A percentile compares a stretch with the other conserved stretches of the same genome.
These are phyloP conservation scores for Pholiota conissans DNA, from an alignment of 768 basidiomycete genomes.

Conservation along the genomic window DNA sequence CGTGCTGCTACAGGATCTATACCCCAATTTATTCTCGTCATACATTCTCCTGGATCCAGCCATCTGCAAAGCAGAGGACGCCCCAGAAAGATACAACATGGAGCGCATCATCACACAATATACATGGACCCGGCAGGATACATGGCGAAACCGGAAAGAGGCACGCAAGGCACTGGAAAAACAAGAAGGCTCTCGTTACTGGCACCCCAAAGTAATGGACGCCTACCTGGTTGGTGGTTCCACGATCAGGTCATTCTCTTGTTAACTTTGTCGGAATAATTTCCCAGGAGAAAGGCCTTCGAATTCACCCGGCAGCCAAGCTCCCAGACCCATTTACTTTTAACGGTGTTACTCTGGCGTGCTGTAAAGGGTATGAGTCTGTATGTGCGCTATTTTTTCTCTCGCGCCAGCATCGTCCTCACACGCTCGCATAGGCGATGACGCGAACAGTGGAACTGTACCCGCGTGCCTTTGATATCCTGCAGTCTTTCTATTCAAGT, in stretches of 20 bases:
- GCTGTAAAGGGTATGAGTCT: conserved; percentile 3
- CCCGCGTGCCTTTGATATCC: neutral
- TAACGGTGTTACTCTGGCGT: conserved; percentile 8
- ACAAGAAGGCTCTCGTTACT: conserved; percentile 8
- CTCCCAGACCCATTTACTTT: conserved; percentile 9
- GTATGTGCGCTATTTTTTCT: neutral
- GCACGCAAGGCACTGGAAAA: conserved; percentile 1
- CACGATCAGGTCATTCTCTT: neutral
- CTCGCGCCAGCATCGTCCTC: neutral
- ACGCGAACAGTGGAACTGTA: conserved; percentile 2
- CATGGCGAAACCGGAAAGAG: conserved; percentile 1
- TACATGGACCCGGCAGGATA: conserved; percentile 9
- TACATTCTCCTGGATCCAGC: conserved; percentile 6
- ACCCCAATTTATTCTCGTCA: conserved; percentile 3
- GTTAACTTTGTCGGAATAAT: neutral
- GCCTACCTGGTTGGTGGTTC: conserved; percentile 3
- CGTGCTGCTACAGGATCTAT: neutral
- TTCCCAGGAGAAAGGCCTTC: conserved; percentile 5
- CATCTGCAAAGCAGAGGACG: conserved; percentile 1
- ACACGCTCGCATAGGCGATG: neutral
- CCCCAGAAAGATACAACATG: neutral
- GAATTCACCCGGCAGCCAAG: conserved; percentile 5
- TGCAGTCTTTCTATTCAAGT: neutral
- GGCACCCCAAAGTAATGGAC: conserved; percentile 8
- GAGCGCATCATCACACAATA: conserved; percentile 9